Percentiles rank a stretch among this genome's conserved stretches.
These are phyloP conservation scores for Sungouiozyma ichnusensis DNA, from an alignment of 805 yeast genomes.

Conservation along the genomic window DNA sequence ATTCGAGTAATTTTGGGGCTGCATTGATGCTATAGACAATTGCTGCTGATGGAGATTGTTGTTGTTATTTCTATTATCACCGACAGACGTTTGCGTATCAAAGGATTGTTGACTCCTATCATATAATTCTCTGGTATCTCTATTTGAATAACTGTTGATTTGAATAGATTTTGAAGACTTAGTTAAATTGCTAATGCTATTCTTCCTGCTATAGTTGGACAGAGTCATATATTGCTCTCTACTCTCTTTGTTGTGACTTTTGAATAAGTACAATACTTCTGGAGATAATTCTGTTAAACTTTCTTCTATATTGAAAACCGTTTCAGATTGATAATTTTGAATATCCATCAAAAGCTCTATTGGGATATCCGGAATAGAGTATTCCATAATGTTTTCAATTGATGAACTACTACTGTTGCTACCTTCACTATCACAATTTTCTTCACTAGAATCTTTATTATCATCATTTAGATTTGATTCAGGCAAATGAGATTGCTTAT, in stretches of 20 bases:
- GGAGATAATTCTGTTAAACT: not conserved
- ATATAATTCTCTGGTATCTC: too few relatives aligned
- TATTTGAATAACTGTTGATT: too few relatives aligned
- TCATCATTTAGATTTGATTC: not conserved
- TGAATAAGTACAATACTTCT: not conserved
- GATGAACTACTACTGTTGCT: not conserved
- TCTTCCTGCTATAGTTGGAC: too few relatives aligned
- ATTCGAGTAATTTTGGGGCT: too few relatives aligned
- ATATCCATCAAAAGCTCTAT: constrained; percentile 15
- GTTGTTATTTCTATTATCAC: too few relatives aligned
- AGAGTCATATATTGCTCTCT: not conserved
- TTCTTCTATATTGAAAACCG: constrained; percentile 9
- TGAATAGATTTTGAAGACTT: too few relatives aligned
- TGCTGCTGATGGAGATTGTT: too few relatives aligned
- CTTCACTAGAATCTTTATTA: not conserved
- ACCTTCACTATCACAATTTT: not conserved
- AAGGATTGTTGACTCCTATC: too few relatives aligned
- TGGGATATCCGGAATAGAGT: constrained; percentile 15
- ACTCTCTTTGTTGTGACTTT: not conserved
- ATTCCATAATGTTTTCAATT: constrained; percentile 2
- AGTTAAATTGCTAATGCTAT: too few relatives aligned
- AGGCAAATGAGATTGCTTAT: not conserved
- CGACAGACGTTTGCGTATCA: too few relatives aligned
- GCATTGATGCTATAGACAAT: too few relatives aligned
- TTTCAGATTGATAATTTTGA: constrained; percentile 9